Evolutionary conservation across 1,284 basidiomycete genomes (phyloP), one percentile per base, ranked within the genome.

Genomic region (Rhodotorula sp.): DNA sequence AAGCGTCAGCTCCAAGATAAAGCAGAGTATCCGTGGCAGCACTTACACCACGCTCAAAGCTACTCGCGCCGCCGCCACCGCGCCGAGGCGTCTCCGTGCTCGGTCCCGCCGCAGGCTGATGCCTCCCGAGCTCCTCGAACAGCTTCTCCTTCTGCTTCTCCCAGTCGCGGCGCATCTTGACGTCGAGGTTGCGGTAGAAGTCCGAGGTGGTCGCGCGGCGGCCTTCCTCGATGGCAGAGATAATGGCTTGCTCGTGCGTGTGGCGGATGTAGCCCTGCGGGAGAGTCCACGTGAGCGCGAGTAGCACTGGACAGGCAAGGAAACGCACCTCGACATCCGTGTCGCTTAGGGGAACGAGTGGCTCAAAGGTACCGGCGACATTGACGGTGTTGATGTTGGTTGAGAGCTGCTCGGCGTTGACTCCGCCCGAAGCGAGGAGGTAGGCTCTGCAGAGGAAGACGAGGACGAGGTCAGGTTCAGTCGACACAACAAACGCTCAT

Each of bases 161-260:
- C 94, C 94, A 97, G 76, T 94, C 90, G 59, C 86, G 84, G 71
- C 87, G 84, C 76, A 89, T 87, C 48, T 89, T 84, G 55, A 89
- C 86, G 77, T 92, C 89, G 53, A 94, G 82, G 51, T 88, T 86
- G 47, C 86, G 85, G 77, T 94, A 92, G 76, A 95, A 94, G 74
- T 91, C 88, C 70, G 90, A 85, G 75, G 93, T 88, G 0, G 93
- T 95, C 75, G 73, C 68, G 70, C 88, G 86, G 58, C 92, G 84
- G 8, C 90, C 90, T 78, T 95, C 91, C 79, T 96, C 93, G 68
- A 97, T 94, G 4, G 92, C 91, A 7, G 91, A 90, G 71, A 96
- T 91, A 67, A 97, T 87, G 73, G 91, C 92, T 80, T 95, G 93
- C 80, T 97, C 93, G 78, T 95, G 92, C 10, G 91, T 90, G 80